Evolutionary conservation across 148 eudicot species (phyloP).

Genomic region (Camellia lanceoleosa): DNA sequence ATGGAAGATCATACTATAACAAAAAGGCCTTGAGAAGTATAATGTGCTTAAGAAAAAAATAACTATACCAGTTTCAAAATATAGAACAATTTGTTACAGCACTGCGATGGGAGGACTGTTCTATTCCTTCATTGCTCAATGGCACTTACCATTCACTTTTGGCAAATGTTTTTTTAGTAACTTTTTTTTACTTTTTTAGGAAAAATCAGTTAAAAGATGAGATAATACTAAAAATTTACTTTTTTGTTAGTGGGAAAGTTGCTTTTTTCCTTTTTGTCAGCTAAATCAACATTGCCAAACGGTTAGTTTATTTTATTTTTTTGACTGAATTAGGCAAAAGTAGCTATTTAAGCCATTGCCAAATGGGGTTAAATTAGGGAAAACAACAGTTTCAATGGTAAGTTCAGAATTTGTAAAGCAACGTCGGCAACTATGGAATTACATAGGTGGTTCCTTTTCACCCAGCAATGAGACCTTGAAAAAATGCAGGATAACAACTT

Average conservation of each 20-base stretch:
- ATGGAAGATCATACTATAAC: not conserved
- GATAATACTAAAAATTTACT: too few relatives aligned
- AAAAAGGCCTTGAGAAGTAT: not conserved
- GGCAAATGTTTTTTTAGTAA: too few relatives aligned
- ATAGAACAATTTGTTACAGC: not conserved
- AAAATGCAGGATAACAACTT: not conserved
- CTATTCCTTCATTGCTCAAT: not conserved
- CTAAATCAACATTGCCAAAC: too few relatives aligned
- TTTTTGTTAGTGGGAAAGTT: too few relatives aligned
- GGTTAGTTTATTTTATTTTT: too few relatives aligned
- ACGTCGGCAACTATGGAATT: not conserved
- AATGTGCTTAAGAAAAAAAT: not conserved
- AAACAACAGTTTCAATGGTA: not conserved
- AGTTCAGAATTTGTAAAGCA: not conserved
- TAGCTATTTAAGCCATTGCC: too few relatives aligned
- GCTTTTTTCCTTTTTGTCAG: too few relatives aligned
- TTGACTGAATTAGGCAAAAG: too few relatives aligned
- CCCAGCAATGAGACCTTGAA: slow-evolving; percentile 6
- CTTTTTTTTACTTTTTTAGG: too few relatives aligned
- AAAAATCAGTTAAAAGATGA: too few relatives aligned
- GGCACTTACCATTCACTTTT: not conserved
- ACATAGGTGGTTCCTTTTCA: not conserved
- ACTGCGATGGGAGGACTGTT: not conserved
- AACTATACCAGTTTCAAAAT: not conserved
- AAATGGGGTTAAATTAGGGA: too few relatives aligned